Percentiles rank a stretch among this genome's conserved stretches.
Conservation (phyloP, 192 early-diverging fungal genomes). For the Backusella sp. region DNA sequence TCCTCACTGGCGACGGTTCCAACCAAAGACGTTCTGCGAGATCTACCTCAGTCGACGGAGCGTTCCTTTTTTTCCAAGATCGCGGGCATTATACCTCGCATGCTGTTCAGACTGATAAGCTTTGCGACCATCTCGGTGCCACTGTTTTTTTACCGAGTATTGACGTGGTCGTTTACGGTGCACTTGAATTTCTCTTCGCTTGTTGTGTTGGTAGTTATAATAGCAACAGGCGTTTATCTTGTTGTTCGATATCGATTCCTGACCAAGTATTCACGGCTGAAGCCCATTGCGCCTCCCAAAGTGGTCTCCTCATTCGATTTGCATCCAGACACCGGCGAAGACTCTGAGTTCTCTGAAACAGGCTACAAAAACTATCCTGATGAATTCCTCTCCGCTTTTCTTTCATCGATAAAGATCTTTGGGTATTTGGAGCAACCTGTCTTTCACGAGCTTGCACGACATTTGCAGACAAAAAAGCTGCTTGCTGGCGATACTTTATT, state of each 20-base stretch:
- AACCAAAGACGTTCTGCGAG: not conserved
- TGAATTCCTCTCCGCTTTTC: slow-evolving; percentile 79
- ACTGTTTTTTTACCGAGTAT: slow-evolving; percentile 46
- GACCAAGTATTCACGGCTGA: slow-evolving; percentile 71
- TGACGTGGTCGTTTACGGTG: slow-evolving; percentile 63
- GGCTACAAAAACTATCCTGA: slow-evolving; percentile 56
- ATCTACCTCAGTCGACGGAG: not conserved
- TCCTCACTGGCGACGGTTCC: not conserved
- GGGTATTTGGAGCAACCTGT: slow-evolving; percentile 96
- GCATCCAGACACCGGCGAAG: slow-evolving; percentile 67
- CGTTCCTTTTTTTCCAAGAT: not conserved
- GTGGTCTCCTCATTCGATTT: slow-evolving; percentile 64
- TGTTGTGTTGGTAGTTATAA: slow-evolving; percentile 34
- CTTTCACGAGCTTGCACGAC: slow-evolving; percentile 92
- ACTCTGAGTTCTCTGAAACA: slow-evolving; percentile 41
- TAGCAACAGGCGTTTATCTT: slow-evolving; percentile 42
- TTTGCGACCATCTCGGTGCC: slow-evolving; percentile 56
- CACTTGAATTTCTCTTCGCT: slow-evolving; percentile 62
- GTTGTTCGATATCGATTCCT: slow-evolving; percentile 71
- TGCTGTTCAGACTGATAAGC: slow-evolving; percentile 41
- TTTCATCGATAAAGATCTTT: slow-evolving; percentile 91
- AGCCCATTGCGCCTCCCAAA: slow-evolving; percentile 47
- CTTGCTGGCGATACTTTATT: slow-evolving; percentile 77
- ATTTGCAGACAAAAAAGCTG: slow-evolving; percentile 77
- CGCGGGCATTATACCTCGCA: slow-evolving; percentile 22